These are phyloP conservation scores for Torrubiellomyces zombiae DNA, from an alignment of 2,329 filamentous ascomycete genomes.

Conservation along the genomic window DNA sequence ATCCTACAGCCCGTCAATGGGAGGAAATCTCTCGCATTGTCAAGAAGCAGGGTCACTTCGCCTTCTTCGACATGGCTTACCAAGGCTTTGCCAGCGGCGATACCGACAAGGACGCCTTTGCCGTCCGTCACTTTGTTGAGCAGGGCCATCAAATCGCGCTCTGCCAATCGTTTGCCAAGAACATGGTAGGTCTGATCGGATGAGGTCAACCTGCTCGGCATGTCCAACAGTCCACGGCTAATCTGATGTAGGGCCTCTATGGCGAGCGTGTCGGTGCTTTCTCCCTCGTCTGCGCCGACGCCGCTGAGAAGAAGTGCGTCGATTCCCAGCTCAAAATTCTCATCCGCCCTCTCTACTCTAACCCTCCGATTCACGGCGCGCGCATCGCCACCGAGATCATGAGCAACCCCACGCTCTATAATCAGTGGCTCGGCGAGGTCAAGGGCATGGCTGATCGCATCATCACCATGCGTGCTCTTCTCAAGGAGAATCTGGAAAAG, in stretches of 20 bases:
- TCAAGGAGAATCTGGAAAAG: conserved; percentile 89
- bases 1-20: conserved; percentile 88
- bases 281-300: conserved; percentile 71
- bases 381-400: conserved; percentile 87
- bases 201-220: background rate
- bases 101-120: conserved; percentile 84
- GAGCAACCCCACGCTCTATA: conserved; percentile 66
- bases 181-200: conserved; percentile 52
- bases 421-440: conserved; percentile 92
- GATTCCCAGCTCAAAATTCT: conserved; percentile 98
- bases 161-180: conserved; percentile 95
- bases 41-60: conserved; percentile 74
- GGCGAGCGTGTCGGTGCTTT: conserved; percentile 96
- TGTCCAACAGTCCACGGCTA: background rate
- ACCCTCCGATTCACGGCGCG: conserved; percentile 91
- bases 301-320: conserved; percentile 86
- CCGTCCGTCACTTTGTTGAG: conserved; percentile 82
- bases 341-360: conserved; percentile 92
- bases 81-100: conserved; percentile 92
- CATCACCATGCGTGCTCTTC: conserved; percentile 89
- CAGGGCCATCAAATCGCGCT: conserved; percentile 80
- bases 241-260: conserved; percentile 61
- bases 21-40: conserved; percentile 72
- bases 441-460: conserved; percentile 99
- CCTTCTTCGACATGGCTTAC: conserved; percentile 99